Evolutionary conservation across 192 early-diverging fungal species (phyloP), one percentile per base, ranked within the genome.

Genomic region (Coemansia sp.): DNA sequence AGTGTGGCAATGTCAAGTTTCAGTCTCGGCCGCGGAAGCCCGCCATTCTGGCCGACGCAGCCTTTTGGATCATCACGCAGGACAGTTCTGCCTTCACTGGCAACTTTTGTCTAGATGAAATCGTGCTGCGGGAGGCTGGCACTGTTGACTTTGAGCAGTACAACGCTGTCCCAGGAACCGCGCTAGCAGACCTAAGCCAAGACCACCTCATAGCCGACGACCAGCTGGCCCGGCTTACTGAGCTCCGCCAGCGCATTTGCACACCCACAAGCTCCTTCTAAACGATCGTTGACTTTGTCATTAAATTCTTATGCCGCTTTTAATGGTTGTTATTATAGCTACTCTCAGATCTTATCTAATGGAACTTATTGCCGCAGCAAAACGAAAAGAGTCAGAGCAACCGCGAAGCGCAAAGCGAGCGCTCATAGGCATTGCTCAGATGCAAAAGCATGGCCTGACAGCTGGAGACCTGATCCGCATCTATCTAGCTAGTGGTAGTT

Each of bases 31-130:
- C 73, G 46, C 66, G 80, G 42, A 82, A 69, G 35, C 83, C 90
- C 3, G 84, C 87, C 40, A 90, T 94, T 52, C 87, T 92, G 86
- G 89, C 91, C 5, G 92, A 94, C 64, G 92, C 92, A 1, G 91
- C 90, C 7, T 77, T 86, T 55, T 66, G 84, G 52, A 85, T 94
- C 19, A 69, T 92, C 3, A 72, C 72, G 40, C 89, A 92, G 72
- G 77, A 88, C 37, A 67, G 78, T 32, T 28, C 64, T 21, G 66
- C 58, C 55, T 91, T 86, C 50, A 87, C 76, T 0, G 90, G 89
- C 53, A 87, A 94, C 66, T 91, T 93, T 67, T 79, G 84, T 32
- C 76, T 94, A 23, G 93, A 94, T 67, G 91, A 92, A 77, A 61
- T 88, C 47, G 84, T 94, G 23, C 82, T 94, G 63, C 76, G 90